Evolutionary conservation across 257 asterid genomes (phyloP).

Genomic region (Echites panduratus): DNA sequence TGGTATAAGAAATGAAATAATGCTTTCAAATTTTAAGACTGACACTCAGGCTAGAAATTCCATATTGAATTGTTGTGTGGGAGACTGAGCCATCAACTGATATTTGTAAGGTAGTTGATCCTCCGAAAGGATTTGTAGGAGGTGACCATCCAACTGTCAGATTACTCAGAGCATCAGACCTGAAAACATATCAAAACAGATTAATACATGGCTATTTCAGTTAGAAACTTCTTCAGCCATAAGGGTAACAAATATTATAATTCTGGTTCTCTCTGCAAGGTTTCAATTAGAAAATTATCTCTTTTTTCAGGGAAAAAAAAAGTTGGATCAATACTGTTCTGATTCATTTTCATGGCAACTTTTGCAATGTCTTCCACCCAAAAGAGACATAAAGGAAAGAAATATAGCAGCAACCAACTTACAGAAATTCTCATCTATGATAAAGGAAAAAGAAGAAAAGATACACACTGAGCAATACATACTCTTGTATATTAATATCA

Average conservation of each 20-base stretch:
- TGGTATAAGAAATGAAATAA: background rate
- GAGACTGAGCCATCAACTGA: conserved; percentile 8
- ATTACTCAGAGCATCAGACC: conserved; percentile 15
- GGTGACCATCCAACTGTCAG: conserved; percentile 5
- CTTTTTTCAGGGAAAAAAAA: too few relatives aligned
- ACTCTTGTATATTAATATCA: conserved; percentile 4
- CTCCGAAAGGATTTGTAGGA: conserved; percentile 16
- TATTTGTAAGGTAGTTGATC: conserved; percentile 11
- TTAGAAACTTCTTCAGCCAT: background rate
- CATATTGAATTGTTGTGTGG: conserved; percentile 18
- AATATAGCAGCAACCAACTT: background rate
- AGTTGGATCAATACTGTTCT: background rate
- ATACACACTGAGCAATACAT: conserved; percentile 1
- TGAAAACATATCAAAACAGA: conserved; percentile 8
- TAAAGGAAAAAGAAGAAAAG: background rate
- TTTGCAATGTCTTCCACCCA: background rate
- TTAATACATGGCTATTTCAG: background rate
- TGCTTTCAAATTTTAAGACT: conserved; percentile 16
- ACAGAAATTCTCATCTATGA: background rate
- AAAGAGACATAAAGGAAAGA: background rate
- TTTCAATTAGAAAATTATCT: background rate
- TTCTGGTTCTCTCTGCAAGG: background rate
- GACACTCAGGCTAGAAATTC: conserved; percentile 34
- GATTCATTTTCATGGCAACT: background rate
- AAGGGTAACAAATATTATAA: background rate